Evolutionary conservation across 2,329 filamentous ascomycete genomes (phyloP).

Genomic region (Alternaria angustiovoidea): DNA sequence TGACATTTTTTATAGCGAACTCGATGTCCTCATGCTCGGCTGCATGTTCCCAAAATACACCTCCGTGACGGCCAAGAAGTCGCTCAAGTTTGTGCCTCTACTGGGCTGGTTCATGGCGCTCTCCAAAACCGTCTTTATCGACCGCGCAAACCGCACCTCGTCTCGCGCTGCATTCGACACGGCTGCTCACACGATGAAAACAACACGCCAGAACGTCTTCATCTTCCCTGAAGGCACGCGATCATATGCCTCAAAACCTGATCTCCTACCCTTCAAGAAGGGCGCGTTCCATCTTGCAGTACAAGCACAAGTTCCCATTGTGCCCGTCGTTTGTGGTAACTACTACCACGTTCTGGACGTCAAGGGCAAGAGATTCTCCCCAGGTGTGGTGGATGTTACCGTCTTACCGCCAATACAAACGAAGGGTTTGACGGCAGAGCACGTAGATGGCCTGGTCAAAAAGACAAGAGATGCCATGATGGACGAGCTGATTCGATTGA

Average conservation of each 20-base stretch:
- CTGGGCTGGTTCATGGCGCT: constrained; percentile 92
- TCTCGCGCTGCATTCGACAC: constrained; percentile 85
- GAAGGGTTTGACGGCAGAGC: constrained; percentile 42
- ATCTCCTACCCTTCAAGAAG: constrained; percentile 96
- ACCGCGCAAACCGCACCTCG: constrained; percentile 83
- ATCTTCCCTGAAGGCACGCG: constrained; percentile 94
- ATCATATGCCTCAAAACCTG: constrained; percentile 83
- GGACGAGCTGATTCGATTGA: constrained; percentile 45
- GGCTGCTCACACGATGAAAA: constrained; percentile 80
- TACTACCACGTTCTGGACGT: constrained; percentile 59
- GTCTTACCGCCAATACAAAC: constrained; percentile 49
- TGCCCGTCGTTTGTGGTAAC: constrained; percentile 73
- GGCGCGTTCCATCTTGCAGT: constrained; percentile 96
- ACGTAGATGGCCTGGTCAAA: constrained; percentile 46
- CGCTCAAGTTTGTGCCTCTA: constrained; percentile 79
- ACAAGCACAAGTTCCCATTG: constrained; percentile 90
- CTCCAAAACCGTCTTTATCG: constrained; percentile 92
- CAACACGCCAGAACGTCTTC: constrained; percentile 73
- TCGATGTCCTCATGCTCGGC: constrained; percentile 92
- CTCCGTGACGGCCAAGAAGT: constrained; percentile 91
- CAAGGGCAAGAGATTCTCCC: constrained; percentile 53
- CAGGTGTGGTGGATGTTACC: constrained; percentile 64
- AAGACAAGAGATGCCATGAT: constrained; percentile 48
- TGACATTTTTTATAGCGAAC: constrained; percentile 62
- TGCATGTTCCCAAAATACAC: constrained; percentile 89